Conservation (phyloP, 768 basidiomycete genomes). For the Tremella yokohamensis region DNA sequence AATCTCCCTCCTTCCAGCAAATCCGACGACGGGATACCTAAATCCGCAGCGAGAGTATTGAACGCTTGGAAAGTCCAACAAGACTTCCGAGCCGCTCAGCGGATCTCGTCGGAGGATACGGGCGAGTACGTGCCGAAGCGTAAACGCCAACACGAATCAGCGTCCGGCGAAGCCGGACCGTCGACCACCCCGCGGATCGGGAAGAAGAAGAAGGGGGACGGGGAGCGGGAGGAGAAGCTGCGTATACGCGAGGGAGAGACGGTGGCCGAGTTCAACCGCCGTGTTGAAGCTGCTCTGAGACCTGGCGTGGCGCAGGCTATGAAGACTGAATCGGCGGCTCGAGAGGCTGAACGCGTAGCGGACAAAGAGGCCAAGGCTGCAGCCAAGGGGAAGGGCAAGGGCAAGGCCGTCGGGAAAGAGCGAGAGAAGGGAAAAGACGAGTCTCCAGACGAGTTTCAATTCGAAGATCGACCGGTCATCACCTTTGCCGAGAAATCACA, state of each 20-base stretch:
- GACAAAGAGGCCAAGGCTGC: conserved; percentile 17
- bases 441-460: not conserved
- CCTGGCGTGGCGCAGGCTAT: conserved; percentile 45
- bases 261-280: conserved; percentile 46
- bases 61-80: conserved; percentile 32
- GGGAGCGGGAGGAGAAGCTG: not conserved
- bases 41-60: conserved; percentile 37
- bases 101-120: conserved; percentile 30
- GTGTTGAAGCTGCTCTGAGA: conserved; percentile 42
- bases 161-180: not conserved
- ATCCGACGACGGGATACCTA: conserved; percentile 36
- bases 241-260: conserved; percentile 41
- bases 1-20: conserved; percentile 32
- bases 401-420: conserved; percentile 16
- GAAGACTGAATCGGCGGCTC: conserved; percentile 29
- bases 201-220: not conserved
- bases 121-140: conserved; percentile 14
- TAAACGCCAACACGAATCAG: not conserved
- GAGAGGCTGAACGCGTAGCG: conserved; percentile 11
- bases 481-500: conserved; percentile 9
- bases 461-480: conserved; percentile 8
- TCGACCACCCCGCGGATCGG: not conserved
- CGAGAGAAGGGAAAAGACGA: conserved; percentile 11
- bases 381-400: conserved; percentile 12
- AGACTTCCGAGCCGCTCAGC: conserved; percentile 30